Base-by-base conservation (phyloP, 2,329 filamentous ascomycete genomes). In the Claviceps cyperi region DNA sequence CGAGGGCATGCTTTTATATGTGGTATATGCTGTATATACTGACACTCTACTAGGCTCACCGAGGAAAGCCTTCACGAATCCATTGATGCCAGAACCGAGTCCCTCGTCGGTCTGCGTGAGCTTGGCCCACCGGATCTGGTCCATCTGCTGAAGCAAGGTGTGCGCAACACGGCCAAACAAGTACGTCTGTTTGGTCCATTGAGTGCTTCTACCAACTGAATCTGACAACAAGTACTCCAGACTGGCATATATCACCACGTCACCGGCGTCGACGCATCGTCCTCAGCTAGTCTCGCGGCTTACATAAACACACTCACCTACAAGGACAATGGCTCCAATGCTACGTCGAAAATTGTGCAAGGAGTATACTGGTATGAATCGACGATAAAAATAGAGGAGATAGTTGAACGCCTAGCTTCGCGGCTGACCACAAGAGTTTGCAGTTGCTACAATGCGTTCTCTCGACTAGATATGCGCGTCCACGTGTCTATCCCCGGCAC, bases 251-350 rank as follows among this genome's bases (percentile, higher is more conserved):
- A 98, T 65, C 92, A 98, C 67, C 92, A 98, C 81, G 90, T 96
- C 59, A 95, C 89, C 39, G 92, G 92, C 53, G 83, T 96, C 62
- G 92, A 98, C 69, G 92, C 92, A 46, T 98, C 92, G 2, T 97
- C 92, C 6, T 97, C 92, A 9, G 92, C 92, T 52, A 97, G 91
- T 69, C 73, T 98, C 52, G 92, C 92, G 40, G 92, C 92, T 58
- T 98, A 98, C 69, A 94, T 98, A 70, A 98, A 97, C 68, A 97
- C 91, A 39, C 76, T 98, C 53, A 96, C 90, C 44, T 94, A 96
- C 69, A 84, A 84, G 56, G 86, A 91, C 49, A 81, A 84, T 56
- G 86, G 91, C 57, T 88, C 84, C 13, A 76, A 75, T 50, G 73
- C 74, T 53, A 67, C 65, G 40, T 80, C 86, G 63, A 97, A 96